Evolutionary conservation across 1,284 basidiomycete species (phyloP), one percentile per base, ranked within the genome.

Genomic region (Puccinia polysora): DNA sequence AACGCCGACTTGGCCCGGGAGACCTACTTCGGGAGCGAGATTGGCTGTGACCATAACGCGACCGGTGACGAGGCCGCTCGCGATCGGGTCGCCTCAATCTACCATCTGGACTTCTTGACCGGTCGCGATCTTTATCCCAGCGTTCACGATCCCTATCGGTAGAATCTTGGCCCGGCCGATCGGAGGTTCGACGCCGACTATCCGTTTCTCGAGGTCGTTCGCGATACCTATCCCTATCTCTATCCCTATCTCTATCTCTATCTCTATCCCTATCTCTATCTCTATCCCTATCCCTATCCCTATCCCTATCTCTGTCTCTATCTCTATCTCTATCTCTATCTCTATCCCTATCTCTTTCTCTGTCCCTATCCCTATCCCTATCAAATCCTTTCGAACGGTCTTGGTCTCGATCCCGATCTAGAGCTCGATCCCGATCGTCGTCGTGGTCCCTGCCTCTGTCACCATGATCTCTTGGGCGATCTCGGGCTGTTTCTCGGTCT

Each of bases 111-210:
- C 59, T 63, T 56, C 40, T 38, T 67, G 50, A 40, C 18, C 38
- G 50, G 28, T 67, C 64, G 6, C 36, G 34, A 14, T 65, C 63
- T 50, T 34, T 40, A 20, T 67, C 49, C 38, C 49, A 36, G 25
- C 32, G n/a, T 23, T 56, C 64, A 18, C 64, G 47, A 65, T 65
- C 63, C 28, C 60, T 40, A 63, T 63, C 25, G 15, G 32, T 52
- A 65, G 40, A 43, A 49, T 49, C 60, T 30, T 43, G 40, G 30
- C 18, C 40, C 36, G 53, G 14, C 15, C 53, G 53, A 55, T 55
- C 53, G 4, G 23, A 32, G 28, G 30, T 55, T 55, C 53, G 55
- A 20, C 15, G 55, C 20, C 47, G 45, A 45, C 18, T 18, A 15
- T 45, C 59, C 25, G 5, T 28, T 8, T 62, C 59, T 23, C 59